Evolutionary conservation across 1,284 basidiomycete species (phyloP).

Genomic region (Cryptococcus sp.): DNA sequence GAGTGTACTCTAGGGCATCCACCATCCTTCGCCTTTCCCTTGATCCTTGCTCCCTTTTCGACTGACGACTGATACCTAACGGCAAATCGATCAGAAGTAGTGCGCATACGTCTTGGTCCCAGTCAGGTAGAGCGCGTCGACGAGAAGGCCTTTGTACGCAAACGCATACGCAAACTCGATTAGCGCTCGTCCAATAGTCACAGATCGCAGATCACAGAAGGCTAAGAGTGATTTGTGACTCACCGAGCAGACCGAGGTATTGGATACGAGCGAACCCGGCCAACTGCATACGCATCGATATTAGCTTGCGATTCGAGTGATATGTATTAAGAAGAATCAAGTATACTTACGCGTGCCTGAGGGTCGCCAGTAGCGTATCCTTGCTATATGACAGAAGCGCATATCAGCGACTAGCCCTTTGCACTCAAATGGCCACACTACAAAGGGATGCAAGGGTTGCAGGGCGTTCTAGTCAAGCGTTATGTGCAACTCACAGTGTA

Average conservation of each 20-base stretch:
- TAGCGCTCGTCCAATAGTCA: not conserved
- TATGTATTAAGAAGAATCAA: too few relatives aligned
- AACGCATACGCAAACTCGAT: not conserved
- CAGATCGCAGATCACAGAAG: not conserved
- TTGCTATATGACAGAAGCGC: too few relatives aligned
- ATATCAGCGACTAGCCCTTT: too few relatives aligned
- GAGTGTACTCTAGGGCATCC: not conserved
- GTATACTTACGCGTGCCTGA: slow-evolving; percentile 19
- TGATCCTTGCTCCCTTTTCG: too few relatives aligned
- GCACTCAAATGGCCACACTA: too few relatives aligned
- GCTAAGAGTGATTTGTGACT: not conserved
- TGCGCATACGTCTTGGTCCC: slow-evolving; percentile 10
- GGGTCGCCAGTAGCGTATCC: slow-evolving; percentile 35
- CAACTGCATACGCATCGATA: slow-evolving; percentile 10
- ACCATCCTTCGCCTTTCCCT: too few relatives aligned
- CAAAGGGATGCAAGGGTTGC: not conserved
- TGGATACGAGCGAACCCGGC: slow-evolving; percentile 19
- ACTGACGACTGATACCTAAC: too few relatives aligned
- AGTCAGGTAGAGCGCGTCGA: slow-evolving; percentile 22
- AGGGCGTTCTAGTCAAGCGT: not conserved
- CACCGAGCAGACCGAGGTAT: slow-evolving; percentile 7
- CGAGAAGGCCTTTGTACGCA: slow-evolving; percentile 29
- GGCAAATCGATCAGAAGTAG: slow-evolving; percentile 1
- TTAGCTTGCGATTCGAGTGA: not conserved
- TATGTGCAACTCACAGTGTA: slow-evolving; percentile 36